Evolutionary conservation across 345 rosid genomes (phyloP).

Genomic region (Rhizophora mangle): DNA sequence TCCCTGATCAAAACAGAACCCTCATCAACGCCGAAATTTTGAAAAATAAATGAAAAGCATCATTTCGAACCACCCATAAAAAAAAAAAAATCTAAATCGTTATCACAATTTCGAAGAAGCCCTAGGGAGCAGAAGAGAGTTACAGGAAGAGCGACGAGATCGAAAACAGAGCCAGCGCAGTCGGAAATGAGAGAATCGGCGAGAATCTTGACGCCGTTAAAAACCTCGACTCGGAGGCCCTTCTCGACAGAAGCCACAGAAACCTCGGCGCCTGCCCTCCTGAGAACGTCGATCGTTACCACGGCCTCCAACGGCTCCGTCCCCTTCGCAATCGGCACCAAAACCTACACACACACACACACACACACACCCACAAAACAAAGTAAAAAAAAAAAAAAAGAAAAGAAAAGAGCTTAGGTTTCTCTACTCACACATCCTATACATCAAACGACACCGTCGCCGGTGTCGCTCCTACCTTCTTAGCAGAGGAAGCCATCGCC

Average conservation of each 20-base stretch:
- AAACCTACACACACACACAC: constrained; percentile 43
- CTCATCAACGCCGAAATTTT: not conserved
- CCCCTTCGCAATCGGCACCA: constrained; percentile 89
- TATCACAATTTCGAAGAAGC: no score
- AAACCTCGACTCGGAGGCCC: constrained; percentile 63
- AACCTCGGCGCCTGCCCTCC: constrained; percentile 82
- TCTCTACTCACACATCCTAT: no score
- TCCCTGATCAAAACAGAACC: constrained; percentile 40
- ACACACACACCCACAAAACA: not conserved
- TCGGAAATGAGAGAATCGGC: constrained; percentile 70
- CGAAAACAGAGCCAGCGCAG: constrained; percentile 47
- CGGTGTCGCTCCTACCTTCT: not conserved
- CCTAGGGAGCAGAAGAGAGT: not conserved
- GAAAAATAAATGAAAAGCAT: not conserved
- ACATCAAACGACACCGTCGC: no score
- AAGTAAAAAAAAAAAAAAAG: no score
- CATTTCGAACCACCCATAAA: no score
- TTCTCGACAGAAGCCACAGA: constrained; percentile 79
- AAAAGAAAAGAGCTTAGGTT: not conserved
- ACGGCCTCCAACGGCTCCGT: constrained; percentile 96
- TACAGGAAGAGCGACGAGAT: constrained; percentile 70
- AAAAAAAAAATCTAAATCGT: no score
- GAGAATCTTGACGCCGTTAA: constrained; percentile 67
- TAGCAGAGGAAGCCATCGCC: not conserved
- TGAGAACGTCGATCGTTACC: constrained; percentile 70